phyloP scores from a whole-genome alignment of 2,329 filamentous ascomycete genomes.

The Penicillium janthinellum region DNA sequence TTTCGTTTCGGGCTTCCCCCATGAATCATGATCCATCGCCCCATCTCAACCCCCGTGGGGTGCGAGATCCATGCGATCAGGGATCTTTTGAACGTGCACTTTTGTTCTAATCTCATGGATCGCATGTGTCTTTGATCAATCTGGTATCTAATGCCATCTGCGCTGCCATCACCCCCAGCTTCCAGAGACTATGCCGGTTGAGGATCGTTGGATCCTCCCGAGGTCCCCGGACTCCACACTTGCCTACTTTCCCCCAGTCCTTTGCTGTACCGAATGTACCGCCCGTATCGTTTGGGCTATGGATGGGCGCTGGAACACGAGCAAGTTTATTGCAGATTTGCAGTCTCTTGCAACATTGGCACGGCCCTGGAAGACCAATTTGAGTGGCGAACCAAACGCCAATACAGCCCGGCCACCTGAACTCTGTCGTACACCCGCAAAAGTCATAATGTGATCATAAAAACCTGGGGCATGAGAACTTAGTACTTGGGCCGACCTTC shows the following conservation, averaged over 20 bases:
- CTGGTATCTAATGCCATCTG: not conserved
- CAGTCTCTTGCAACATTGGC: not conserved
- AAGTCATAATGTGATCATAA: not conserved
- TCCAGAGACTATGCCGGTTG: not conserved
- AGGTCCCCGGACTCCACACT: slow-evolving; percentile 24
- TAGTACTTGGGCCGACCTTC: not conserved
- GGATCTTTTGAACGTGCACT: not conserved
- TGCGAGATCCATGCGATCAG: not conserved
- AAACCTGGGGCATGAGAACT: not conserved
- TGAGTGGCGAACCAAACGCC: not conserved
- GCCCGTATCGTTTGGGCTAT: not conserved
- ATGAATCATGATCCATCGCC: not conserved
- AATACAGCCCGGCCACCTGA: not conserved
- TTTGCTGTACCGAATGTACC: slow-evolving; percentile 5
- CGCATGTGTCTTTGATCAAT: not conserved
- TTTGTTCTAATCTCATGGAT: not conserved
- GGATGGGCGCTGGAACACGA: not conserved
- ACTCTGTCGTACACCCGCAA: not conserved
- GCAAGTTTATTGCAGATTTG: not conserved
- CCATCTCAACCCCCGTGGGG: not conserved
- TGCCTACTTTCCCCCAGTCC: not conserved
- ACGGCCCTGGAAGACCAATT: not conserved
- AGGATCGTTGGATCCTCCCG: slow-evolving; percentile 16
- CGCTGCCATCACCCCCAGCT: not conserved
- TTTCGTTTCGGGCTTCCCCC: not conserved